phyloP scores from a whole-genome alignment of 495 filamentous ascomycete species.

The Penicillium mononematosum region DNA sequence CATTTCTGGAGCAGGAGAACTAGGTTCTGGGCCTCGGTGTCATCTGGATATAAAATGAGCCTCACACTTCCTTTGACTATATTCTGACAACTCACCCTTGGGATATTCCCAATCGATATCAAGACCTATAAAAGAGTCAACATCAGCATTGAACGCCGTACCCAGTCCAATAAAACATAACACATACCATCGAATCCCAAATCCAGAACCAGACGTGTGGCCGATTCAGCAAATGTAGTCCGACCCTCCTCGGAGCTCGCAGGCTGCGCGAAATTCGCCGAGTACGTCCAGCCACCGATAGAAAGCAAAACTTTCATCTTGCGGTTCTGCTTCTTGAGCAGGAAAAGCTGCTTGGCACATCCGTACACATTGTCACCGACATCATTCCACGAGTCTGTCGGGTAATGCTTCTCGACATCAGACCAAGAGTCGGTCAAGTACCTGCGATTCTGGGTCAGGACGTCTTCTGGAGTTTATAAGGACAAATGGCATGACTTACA shows the following conservation, averaged over 20 bases:
- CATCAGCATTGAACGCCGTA: conserved; percentile 12
- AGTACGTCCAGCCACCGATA: conserved; percentile 97
- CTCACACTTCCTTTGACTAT: neutral
- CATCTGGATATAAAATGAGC: conserved; percentile 34
- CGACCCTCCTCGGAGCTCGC: conserved; percentile 61
- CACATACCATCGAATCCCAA: conserved; percentile 58
- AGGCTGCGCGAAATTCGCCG: conserved; percentile 76
- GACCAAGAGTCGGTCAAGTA: conserved; percentile 82
- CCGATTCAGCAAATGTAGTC: conserved; percentile 66
- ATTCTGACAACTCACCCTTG: conserved; percentile 28
- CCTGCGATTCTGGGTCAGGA: conserved; percentile 28
- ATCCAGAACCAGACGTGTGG: conserved; percentile 67
- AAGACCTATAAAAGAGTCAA: conserved; percentile 32
- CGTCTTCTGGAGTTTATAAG: conserved; percentile 3
- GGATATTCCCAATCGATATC: conserved; percentile 68
- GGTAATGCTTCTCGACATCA: conserved; percentile 83
- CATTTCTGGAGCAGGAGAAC: conserved; percentile 68
- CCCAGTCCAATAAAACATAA: conserved; percentile 2
- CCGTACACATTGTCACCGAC: conserved; percentile 47
- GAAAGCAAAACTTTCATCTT: conserved; percentile 89
- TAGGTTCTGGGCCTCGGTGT: conserved; percentile 62
- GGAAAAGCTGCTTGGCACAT: conserved; percentile 88
- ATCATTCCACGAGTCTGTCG: conserved; percentile 47
- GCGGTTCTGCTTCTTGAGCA: conserved; percentile 84
- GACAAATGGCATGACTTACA: conserved; percentile 47